Evolutionary conservation across 1,284 basidiomycete species (phyloP).

Genomic region (Boletus smithii): DNA sequence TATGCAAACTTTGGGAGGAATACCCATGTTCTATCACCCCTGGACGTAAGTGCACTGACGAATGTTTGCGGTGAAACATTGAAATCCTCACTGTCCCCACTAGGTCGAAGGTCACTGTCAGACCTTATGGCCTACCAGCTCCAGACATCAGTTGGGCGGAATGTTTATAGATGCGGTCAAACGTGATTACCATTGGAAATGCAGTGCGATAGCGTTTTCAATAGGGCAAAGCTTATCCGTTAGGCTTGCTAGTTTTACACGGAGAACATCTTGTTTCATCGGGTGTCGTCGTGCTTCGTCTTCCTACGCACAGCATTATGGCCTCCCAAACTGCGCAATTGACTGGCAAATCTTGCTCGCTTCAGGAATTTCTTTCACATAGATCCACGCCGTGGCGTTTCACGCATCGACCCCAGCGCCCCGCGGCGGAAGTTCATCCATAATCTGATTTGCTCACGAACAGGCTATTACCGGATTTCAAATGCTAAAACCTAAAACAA

Average conservation of each 20-base stretch:
- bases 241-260: background rate
- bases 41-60: constrained; percentile 8
- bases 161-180: background rate
- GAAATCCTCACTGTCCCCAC: background rate
- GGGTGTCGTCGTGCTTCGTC: background rate
- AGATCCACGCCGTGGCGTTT: constrained; percentile 1
- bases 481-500: constrained; percentile 10
- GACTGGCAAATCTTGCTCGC: background rate
- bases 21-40: background rate
- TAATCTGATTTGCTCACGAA: constrained; percentile 3
- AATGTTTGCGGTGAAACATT: background rate
- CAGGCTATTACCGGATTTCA: constrained; percentile 11
- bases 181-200: background rate
- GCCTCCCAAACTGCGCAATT: background rate
- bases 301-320: background rate
- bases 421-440: background rate
- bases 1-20: background rate
- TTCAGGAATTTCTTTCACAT: constrained; percentile 6
- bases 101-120: background rate
- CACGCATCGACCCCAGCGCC: background rate
- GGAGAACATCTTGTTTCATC: constrained; percentile 9
- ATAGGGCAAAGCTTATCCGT: background rate
- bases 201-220: background rate
- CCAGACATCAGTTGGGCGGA: background rate
- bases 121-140: background rate